Evolutionary conservation across 177 flowering plant species (phyloP), one percentile per base, ranked within the genome.

Genomic region (Vitis hybrid): DNA sequence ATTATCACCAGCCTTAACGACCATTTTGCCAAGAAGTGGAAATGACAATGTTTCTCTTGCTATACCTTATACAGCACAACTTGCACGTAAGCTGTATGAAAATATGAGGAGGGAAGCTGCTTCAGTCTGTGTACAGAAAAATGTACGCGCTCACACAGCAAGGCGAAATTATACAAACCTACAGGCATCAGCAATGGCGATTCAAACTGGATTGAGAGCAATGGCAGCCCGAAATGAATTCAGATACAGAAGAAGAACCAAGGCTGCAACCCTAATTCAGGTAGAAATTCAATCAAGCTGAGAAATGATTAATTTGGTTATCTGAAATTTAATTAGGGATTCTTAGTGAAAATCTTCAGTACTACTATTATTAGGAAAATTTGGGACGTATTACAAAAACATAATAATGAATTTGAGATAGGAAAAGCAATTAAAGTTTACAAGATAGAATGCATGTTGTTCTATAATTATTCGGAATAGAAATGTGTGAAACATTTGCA

Each of bases 171-270:
- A 87, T 73, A 82, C 29, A 59, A 70, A 77, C 13, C 67, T 87
- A 64, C 79, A 74, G 66, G 82, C 70, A 61, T 83, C 97, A 22
- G 93, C 87, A 61, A 72, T 85, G 63, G 81, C 76, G 31, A 78
- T 93, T 70, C 98, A 93, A 80, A 87, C 90, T 68, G 92, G 94
- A 8, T 52, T 88, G 75, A 80, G 93, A 63, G 89, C 89, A 65
- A 84, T 89, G 93, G 90, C 90, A 19, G 94, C 96, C 18, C 82
- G 87, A 50, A 82, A 90, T 74, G 93, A 88, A 71, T 85, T 59
- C 59, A 81, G 88, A 67, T 71, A 68, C 78, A 87, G 86, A 78
- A 87, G 86, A 75, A 81, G 77, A 82, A 88, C 86, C 60, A 87
- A 86, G 77, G 98, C 93, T 55, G 84, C 98, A 69, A 82, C 60